phyloP scores from a whole-genome alignment of 495 filamentous ascomycete genomes.

The Cenococcum geophilum region DNA sequence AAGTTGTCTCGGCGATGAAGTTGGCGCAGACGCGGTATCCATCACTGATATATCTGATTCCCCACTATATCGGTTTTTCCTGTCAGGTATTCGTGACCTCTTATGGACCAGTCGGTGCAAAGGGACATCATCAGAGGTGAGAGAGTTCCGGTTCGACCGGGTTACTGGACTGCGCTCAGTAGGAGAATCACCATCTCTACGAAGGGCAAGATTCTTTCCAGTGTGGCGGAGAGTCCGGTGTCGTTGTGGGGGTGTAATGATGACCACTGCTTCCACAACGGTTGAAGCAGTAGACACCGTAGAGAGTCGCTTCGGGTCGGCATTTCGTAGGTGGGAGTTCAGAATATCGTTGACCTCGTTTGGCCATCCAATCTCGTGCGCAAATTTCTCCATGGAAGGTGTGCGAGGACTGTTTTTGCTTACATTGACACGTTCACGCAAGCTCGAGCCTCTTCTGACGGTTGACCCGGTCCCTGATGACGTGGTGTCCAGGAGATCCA shows the following conservation, averaged over 20 bases:
- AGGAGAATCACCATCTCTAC: constrained; percentile 13
- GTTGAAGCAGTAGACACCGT: constrained; percentile 25
- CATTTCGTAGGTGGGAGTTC: constrained; percentile 3
- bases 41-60: constrained; percentile 15
- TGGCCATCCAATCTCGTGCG: constrained; percentile 28
- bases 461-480: constrained; percentile 30
- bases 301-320: constrained; percentile 25
- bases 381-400: constrained; percentile 27
- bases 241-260: constrained; percentile 24
- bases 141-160: constrained; percentile 22
- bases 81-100: constrained; percentile 22
- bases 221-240: constrained; percentile 29
- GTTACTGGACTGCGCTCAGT: constrained; percentile 14
- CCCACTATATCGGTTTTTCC: constrained; percentile 12
- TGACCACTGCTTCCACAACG: constrained; percentile 33
- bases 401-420: constrained; percentile 21
- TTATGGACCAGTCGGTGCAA: constrained; percentile 29
- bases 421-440: constrained; percentile 25
- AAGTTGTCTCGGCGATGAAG: constrained; percentile 13
- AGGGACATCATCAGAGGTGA: constrained; percentile 22
- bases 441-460: constrained; percentile 36
- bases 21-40: constrained; percentile 14
- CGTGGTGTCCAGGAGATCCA: constrained; percentile 4
- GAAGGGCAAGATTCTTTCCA: constrained; percentile 30
- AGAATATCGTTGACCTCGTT: constrained; percentile 5